These are phyloP conservation scores for Diospyros lotus DNA, from an alignment of 148 eudicot species.

Conservation along the genomic window DNA sequence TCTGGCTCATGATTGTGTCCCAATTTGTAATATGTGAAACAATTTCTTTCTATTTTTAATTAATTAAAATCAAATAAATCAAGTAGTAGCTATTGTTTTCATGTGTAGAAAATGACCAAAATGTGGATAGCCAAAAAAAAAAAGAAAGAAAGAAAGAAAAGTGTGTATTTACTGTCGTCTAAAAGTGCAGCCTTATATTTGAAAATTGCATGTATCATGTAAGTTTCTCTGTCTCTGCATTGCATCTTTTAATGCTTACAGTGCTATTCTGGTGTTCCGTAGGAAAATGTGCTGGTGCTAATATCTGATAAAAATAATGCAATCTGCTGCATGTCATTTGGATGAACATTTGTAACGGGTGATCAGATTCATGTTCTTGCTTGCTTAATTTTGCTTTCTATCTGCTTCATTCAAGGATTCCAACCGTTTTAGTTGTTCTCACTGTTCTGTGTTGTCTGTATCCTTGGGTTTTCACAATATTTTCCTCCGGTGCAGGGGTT, in stretches of 20 bases:
- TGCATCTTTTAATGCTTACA: not conserved
- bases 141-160: too few relatives aligned
- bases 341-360: not conserved
- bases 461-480: not conserved
- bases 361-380: not conserved
- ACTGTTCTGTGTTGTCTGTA: not conserved
- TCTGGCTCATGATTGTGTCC: too few relatives aligned
- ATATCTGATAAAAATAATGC: not conserved
- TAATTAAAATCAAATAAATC: too few relatives aligned
- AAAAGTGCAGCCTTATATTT: too few relatives aligned
- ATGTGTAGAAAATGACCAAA: too few relatives aligned
- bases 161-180: too few relatives aligned
- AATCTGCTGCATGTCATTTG: not conserved
- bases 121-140: too few relatives aligned
- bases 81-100: too few relatives aligned
- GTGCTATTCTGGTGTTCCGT: not conserved
- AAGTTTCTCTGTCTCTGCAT: not conserved
- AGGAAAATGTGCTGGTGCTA: not conserved
- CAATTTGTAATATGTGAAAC: too few relatives aligned
- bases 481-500: not conserved
- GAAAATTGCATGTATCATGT: not conserved
- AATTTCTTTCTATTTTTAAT: too few relatives aligned
- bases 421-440: too few relatives aligned
- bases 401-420: too few relatives aligned
- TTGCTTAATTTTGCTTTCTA: not conserved